Evolutionary conservation across 2,329 filamentous ascomycete species (phyloP), one percentile per base, ranked within the genome.

Genomic region (Talaromyces albobiverticillius): DNA sequence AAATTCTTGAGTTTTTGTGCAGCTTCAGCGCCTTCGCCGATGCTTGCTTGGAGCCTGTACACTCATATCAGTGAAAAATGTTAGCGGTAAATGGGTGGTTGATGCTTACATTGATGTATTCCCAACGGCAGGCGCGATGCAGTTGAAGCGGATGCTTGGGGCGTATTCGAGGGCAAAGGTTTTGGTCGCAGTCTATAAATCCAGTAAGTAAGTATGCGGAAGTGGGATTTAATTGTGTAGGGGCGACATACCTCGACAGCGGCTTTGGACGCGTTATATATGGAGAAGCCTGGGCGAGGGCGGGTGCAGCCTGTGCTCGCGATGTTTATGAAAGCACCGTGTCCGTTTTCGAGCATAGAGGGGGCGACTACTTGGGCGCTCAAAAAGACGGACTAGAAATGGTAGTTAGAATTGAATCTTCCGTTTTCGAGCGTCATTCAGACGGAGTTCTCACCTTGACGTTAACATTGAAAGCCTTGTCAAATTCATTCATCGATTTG

Each of bases 221-320:
- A 29, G 26, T 10, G n/a, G n/a, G n/a, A 29, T 29, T 10, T 10
- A 29, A 6, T 29, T 29, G 26, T 29, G 10, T 29, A 29, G 26
- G 26, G 5, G n/a, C n/a, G n/a, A 31, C 20, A 38, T 43, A 57
- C 45, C 13, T 11, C 48, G 3, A 59, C 57, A 7, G 57, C 57
- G 13, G 53, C 57, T 42, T 59, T 59, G 14, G 57, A 59, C 11
- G 57, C 55, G 49, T 59, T 59, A 29, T 59, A 59, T 25, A 59
- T 47, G 1, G 57, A 51, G 25, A 59, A 59, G 13, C 57, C 57
- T 10, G 57, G 55, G 1, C 57, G 49, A 14, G 57, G 57, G n/a
- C 57, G 51, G 5, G 55, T 57, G 22, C 16, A 59, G 7, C 57
- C 57, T 4, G 57, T 59, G 29, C 57, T 59, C 16, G 53, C 41